phyloP scores from a whole-genome alignment of 192 early-diverging fungal genomes.

The Rhizophagus prolifer region DNA sequence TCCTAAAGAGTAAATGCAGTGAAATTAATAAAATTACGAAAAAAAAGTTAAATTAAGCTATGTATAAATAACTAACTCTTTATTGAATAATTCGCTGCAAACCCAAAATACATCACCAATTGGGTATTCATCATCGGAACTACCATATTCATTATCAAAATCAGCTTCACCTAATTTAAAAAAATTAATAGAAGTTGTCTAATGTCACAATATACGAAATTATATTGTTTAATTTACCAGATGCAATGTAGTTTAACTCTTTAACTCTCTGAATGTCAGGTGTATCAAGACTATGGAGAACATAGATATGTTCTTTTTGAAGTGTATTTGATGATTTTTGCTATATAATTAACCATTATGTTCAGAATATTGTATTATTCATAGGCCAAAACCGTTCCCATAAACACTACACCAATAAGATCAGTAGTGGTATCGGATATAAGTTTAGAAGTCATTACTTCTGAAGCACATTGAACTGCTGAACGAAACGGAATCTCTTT shows the following conservation, averaged over 20 bases:
- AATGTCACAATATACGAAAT: conserved; percentile 25
- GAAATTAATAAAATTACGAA: not conserved
- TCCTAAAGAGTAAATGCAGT: not conserved
- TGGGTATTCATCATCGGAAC: conserved; percentile 49
- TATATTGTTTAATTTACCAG: conserved; percentile 43
- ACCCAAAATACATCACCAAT: conserved; percentile 65
- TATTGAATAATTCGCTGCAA: conserved; percentile 17
- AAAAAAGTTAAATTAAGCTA: not conserved
- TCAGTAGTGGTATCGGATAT: conserved; percentile 39
- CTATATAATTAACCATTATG: conserved; percentile 17
- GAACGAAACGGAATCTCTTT: conserved; percentile 34
- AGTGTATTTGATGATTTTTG: conserved; percentile 50
- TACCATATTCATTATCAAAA: conserved; percentile 51
- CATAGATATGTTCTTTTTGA: conserved; percentile 58
- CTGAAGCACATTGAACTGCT: conserved; percentile 40
- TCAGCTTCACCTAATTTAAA: conserved; percentile 9
- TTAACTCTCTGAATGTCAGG: conserved; percentile 61
- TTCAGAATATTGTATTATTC: not conserved
- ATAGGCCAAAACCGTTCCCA: conserved; percentile 39
- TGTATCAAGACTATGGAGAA: conserved; percentile 59
- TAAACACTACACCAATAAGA: conserved; percentile 46
- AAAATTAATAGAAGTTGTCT: not conserved
- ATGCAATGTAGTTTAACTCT: conserved; percentile 55
- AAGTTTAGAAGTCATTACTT: conserved; percentile 46
- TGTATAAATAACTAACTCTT: not conserved